A percentile compares a stretch with the other conserved stretches of the same genome.
These are phyloP conservation scores for Phytophthora cactorum DNA, from an alignment of 352 stramenopile genomes.

Conservation along the genomic window DNA sequence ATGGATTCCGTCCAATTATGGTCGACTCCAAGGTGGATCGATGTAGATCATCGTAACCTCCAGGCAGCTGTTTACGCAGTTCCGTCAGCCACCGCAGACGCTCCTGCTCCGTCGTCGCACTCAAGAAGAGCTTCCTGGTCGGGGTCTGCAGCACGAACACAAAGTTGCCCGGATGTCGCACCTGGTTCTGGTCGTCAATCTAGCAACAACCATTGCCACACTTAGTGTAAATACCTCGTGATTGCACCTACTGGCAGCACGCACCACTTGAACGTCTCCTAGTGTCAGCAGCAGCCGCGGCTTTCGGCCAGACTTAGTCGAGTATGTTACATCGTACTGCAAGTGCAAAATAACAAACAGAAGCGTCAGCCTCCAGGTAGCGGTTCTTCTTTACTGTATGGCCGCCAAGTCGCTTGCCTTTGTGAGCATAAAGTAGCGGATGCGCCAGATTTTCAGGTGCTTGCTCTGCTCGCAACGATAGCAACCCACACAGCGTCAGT, in stretches of 20 bases:
- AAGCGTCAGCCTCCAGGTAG: not conserved
- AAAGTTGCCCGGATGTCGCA: constrained; percentile 76
- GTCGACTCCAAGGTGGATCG: constrained; percentile 28
- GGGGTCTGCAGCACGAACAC: constrained; percentile 76
- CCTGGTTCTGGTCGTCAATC: constrained; percentile 84
- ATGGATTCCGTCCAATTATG: constrained; percentile 46
- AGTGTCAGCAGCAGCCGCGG: constrained; percentile 52
- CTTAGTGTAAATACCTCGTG: not conserved
- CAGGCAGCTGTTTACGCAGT: constrained; percentile 53
- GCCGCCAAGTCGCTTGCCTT: constrained; percentile 42
- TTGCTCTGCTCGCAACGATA: constrained; percentile 58
- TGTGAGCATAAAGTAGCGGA: constrained; percentile 87
- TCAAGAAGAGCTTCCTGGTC: constrained; percentile 65
- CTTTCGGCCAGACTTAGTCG: constrained; percentile 86
- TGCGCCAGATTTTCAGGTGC: constrained; percentile 87
- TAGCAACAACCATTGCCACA: constrained; percentile 21
- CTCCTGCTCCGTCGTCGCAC: constrained; percentile 80
- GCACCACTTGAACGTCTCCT: constrained; percentile 69
- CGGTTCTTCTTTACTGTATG: not conserved
- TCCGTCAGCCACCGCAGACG: constrained; percentile 63
- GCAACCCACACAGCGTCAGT: constrained; percentile 12
- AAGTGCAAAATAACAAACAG: not conserved
- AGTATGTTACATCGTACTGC: constrained; percentile 79
- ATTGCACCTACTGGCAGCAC: constrained; percentile 14
- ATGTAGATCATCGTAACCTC: constrained; percentile 23